phyloP scores from a whole-genome alignment of 139 green algal genomes.

The Mesotaenium endlicherianum region DNA sequence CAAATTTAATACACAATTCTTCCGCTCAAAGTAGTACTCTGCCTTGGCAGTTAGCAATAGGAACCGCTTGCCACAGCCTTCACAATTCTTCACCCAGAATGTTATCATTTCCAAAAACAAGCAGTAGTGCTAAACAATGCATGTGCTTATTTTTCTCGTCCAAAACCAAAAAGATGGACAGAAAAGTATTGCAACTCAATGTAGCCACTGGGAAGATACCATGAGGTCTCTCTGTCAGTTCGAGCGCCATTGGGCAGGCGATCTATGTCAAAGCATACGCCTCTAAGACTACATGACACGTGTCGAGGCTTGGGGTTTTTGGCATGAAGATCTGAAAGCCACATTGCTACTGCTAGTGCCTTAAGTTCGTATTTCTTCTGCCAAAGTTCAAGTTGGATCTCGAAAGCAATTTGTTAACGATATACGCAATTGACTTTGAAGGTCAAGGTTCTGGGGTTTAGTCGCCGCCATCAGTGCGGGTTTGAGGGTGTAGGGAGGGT shows the following conservation, averaged over 20 bases:
- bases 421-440: not conserved
- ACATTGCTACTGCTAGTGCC: not conserved
- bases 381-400: not conserved
- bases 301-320: too few species aligned
- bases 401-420: not conserved
- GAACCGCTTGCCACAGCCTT: not conserved
- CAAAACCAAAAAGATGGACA: too few species aligned
- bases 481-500: not conserved
- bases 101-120: too few species aligned
- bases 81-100: not conserved
- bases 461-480: not conserved
- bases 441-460: not conserved
- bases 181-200: too few species aligned
- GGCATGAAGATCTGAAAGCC: not conserved
- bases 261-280: too few species aligned
- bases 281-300: too few species aligned
- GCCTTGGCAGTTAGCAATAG: not conserved
- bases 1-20: not conserved
- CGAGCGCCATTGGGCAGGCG: too few species aligned
- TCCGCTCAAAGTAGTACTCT: not conserved
- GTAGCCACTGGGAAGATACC: too few species aligned
- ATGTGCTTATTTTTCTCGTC: too few species aligned
- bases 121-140: too few species aligned
- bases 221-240: too few species aligned
- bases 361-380: not conserved